Evolutionary conservation across 1,284 basidiomycete species (phyloP).

Genomic region (Clitocybe nebularis): DNA sequence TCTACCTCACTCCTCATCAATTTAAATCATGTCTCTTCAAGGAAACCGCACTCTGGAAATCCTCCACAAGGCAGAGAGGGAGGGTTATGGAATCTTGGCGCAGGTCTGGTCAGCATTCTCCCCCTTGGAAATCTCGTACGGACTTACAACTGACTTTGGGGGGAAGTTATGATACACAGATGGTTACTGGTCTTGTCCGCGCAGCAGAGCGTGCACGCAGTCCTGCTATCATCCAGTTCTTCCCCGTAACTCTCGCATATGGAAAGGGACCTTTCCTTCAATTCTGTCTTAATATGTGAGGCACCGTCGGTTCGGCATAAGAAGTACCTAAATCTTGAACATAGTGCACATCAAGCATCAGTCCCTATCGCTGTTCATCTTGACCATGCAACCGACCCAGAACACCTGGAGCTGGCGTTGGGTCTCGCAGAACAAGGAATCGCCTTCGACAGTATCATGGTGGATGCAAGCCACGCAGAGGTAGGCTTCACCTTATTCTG

Average conservation of each 20-base stretch:
- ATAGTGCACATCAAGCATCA: slow-evolving; percentile 39
- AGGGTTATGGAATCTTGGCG: slow-evolving; percentile 41
- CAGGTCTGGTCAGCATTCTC: slow-evolving; percentile 41
- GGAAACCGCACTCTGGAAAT: slow-evolving; percentile 41
- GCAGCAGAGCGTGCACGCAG: slow-evolving; percentile 42
- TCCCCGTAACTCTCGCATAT: slow-evolving; percentile 43
- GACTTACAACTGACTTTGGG: too few relatives aligned
- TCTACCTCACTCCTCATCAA: too few relatives aligned
- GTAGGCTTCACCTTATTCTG: too few relatives aligned
- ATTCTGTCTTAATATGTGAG: slow-evolving; percentile 43
- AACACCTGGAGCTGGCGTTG: slow-evolving; percentile 44
- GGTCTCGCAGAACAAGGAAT: slow-evolving; percentile 44
- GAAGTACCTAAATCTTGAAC: too few relatives aligned
- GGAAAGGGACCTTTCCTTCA: slow-evolving; percentile 44
- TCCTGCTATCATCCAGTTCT: slow-evolving; percentile 43
- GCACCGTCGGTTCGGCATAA: too few relatives aligned
- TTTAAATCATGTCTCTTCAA: slow-evolving; percentile 19
- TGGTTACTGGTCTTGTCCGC: slow-evolving; percentile 41
- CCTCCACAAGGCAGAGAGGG: slow-evolving; percentile 38
- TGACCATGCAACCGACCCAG: slow-evolving; percentile 45
- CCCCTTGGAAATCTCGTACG: too few relatives aligned
- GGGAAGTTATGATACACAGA: slow-evolving; percentile 43
- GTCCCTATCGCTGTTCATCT: slow-evolving; percentile 48
- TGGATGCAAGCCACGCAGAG: slow-evolving; percentile 47
- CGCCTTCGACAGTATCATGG: slow-evolving; percentile 49